Evolutionary conservation across 768 basidiomycete genomes (phyloP).

Genomic region (Mrakia frigida): DNA sequence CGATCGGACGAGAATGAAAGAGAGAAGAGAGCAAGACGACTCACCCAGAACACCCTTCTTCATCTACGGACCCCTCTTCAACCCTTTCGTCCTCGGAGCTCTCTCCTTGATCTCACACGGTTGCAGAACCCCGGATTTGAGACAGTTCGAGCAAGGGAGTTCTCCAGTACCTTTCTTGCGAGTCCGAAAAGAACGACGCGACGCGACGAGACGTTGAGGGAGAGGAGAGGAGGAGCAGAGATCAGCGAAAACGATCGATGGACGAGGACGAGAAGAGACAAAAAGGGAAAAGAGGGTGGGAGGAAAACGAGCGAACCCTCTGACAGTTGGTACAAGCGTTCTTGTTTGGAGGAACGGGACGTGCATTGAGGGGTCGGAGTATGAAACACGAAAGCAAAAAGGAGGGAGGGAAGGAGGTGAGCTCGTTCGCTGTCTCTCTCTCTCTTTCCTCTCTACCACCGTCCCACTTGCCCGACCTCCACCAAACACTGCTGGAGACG

Average conservation of each 20-base stretch:
- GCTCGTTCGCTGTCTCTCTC: background rate
- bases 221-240: too few relatives aligned
- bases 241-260: too few relatives aligned
- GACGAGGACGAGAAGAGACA: background rate
- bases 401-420: background rate
- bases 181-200: background rate
- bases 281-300: background rate
- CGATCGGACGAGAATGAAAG: too few relatives aligned
- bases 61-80: too few relatives aligned
- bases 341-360: background rate
- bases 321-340: constrained; percentile 11
- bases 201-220: background rate
- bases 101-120: too few relatives aligned
- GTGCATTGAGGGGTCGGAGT: too few relatives aligned
- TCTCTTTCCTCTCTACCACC: background rate
- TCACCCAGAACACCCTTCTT: too few relatives aligned
- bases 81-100: too few relatives aligned
- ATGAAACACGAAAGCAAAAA: background rate
- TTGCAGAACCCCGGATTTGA: background rate
- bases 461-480: background rate
- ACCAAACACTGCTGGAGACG: background rate
- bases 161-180: constrained; percentile 7
- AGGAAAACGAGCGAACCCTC: background rate
- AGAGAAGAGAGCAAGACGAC: too few relatives aligned
- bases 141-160: background rate